Conservation (phyloP, 441 rosid species). For the Populus hybrid region DNA sequence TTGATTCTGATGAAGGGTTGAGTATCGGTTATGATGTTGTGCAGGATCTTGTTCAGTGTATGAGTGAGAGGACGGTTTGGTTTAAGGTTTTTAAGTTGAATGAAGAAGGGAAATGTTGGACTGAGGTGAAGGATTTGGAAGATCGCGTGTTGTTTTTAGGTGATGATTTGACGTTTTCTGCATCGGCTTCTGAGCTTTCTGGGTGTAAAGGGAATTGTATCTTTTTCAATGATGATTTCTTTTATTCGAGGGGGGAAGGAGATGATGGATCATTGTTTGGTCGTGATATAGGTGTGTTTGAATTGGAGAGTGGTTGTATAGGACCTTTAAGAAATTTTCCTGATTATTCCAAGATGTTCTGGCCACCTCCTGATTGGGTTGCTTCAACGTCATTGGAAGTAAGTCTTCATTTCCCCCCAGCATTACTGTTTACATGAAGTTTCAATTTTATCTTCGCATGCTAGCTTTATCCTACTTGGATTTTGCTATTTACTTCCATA, state of each 20-base stretch:
- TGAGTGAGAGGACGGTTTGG: slow-evolving; percentile 68
- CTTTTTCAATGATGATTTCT: slow-evolving; percentile 54
- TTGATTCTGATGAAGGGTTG: slow-evolving; percentile 42
- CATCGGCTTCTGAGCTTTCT: slow-evolving; percentile 45
- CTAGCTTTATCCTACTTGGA: neutral
- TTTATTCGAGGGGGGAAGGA: slow-evolving; percentile 27
- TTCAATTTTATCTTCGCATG: neutral
- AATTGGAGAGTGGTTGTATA: slow-evolving; percentile 52
- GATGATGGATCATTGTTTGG: slow-evolving; percentile 19
- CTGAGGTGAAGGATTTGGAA: slow-evolving; percentile 44
- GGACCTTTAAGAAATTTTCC: slow-evolving; percentile 45
- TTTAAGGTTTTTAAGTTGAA: slow-evolving; percentile 67
- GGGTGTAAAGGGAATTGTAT: slow-evolving; percentile 55
- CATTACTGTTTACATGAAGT: neutral
- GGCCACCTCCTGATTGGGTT: slow-evolving; percentile 83
- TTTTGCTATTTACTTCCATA: neutral
- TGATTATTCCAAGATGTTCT: slow-evolving; percentile 56
- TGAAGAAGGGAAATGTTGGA: slow-evolving; percentile 47
- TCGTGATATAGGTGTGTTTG: slow-evolving; percentile 63
- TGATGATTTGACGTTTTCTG: slow-evolving; percentile 71
- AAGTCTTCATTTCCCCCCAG: slow-evolving; percentile 23
- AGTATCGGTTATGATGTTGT: slow-evolving; percentile 29
- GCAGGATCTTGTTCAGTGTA: slow-evolving; percentile 35
- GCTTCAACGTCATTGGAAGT: slow-evolving; percentile 38
- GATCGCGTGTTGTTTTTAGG: slow-evolving; percentile 71